phyloP scores from a whole-genome alignment of 2,329 filamentous ascomycete genomes.

The Sporothrix schenckii region DNA sequence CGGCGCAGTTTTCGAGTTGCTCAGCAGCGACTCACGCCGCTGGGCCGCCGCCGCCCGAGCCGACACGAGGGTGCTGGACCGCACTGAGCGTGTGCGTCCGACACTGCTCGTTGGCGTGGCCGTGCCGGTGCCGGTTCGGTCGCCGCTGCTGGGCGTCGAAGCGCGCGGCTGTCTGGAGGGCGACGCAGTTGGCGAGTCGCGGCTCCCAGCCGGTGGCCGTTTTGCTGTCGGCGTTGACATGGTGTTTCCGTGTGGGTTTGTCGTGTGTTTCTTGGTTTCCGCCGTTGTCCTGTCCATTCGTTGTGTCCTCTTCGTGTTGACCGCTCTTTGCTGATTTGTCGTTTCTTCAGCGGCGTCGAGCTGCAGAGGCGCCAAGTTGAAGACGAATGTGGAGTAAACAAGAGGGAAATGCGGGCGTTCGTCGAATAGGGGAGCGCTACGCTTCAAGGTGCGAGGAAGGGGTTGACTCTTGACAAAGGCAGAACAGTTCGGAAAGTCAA shows the following conservation, averaged over 20 bases:
- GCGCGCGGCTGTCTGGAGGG: conserved; percentile 49
- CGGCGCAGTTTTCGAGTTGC: conserved; percentile 39
- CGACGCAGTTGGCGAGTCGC: conserved; percentile 44
- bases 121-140: conserved; percentile 38
- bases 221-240: conserved; percentile 58
- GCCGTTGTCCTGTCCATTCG: background rate
- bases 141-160: conserved; percentile 48
- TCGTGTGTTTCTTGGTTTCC: background rate
- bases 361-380: conserved; percentile 14
- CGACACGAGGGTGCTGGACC: conserved; percentile 68
- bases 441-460: conserved; percentile 10
- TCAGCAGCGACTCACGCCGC: conserved; percentile 56
- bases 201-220: conserved; percentile 55
- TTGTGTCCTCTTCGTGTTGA: conserved; percentile 22
- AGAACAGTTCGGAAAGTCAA: background rate
- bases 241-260: conserved; percentile 19
- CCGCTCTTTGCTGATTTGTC: conserved; percentile 15
- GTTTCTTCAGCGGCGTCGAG: conserved; percentile 25
- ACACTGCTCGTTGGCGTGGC: conserved; percentile 48
- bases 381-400: conserved; percentile 27
- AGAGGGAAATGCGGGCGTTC: conserved; percentile 18
- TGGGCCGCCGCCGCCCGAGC: conserved; percentile 62
- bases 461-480: background rate
- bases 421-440: conserved; percentile 19
- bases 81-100: conserved; percentile 66